Conservation (phyloP, 495 filamentous ascomycete genomes). For the Cercophora sp. region DNA sequence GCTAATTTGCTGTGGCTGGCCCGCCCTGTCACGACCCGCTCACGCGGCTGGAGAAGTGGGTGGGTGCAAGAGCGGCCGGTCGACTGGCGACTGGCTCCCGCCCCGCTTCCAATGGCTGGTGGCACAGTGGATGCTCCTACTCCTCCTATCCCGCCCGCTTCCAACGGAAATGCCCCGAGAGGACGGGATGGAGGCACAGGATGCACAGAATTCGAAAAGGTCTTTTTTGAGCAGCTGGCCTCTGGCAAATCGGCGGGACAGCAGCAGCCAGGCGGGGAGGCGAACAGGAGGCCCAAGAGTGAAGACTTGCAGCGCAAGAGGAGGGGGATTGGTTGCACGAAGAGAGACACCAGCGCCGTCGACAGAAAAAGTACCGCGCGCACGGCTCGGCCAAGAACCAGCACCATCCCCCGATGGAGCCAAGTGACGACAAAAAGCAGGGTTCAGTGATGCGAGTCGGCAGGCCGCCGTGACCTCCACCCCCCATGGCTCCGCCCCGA, state of each 20-base stretch:
- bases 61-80: not conserved
- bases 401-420: not conserved
- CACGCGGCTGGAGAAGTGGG: slow-evolving; percentile 5
- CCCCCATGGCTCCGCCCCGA: not conserved
- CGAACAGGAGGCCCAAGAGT: not conserved
- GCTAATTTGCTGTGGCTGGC: slow-evolving; percentile 27
- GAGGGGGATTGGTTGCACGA: not conserved
- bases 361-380: slow-evolving; percentile 23
- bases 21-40: slow-evolving; percentile 7
- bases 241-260: not conserved
- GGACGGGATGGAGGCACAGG: not conserved
- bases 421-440: not conserved
- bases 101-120: not conserved
- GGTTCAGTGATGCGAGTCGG: not conserved
- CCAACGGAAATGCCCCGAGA: not conserved
- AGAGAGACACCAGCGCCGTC: not conserved
- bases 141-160: too few relatives aligned
- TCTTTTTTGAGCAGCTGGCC: not conserved
- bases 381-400: slow-evolving; percentile 21
- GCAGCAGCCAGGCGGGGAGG: not conserved
- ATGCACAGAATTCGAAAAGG: not conserved
- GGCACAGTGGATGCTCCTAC: too few relatives aligned
- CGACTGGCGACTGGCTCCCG: too few relatives aligned
- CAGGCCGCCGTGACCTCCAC: not conserved
- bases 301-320: not conserved